Evolutionary conservation across 352 stramenopile species (phyloP).

Genomic region (Aphanomyces cochlioides): DNA sequence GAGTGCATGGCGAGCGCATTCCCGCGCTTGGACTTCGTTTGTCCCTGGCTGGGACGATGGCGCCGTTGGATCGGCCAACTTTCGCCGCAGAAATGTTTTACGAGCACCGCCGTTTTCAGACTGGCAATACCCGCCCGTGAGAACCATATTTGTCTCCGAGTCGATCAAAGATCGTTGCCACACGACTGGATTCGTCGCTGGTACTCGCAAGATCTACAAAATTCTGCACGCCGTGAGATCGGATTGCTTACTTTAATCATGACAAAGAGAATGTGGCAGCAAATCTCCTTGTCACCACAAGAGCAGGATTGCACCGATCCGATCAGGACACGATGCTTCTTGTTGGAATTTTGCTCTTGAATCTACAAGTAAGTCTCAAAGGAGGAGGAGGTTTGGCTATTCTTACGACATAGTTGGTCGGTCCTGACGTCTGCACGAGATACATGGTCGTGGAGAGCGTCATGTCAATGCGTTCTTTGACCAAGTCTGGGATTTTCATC

Average conservation of each 20-base stretch:
- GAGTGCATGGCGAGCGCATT: slow-evolving; percentile 45
- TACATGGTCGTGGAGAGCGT: slow-evolving; percentile 71
- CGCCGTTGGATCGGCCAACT: not conserved
- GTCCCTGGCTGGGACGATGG: no score
- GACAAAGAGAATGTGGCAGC: slow-evolving; percentile 80
- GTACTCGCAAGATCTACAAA: slow-evolving; percentile 61
- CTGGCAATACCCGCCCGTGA: slow-evolving; percentile 20
- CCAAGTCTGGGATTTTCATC: slow-evolving; percentile 44
- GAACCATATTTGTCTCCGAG: slow-evolving; percentile 42
- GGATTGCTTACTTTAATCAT: slow-evolving; percentile 74
- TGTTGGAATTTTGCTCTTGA: slow-evolving; percentile 66
- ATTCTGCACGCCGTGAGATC: not conserved
- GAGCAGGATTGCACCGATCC: slow-evolving; percentile 66
- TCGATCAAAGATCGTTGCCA: slow-evolving; percentile 85
- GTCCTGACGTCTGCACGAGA: slow-evolving; percentile 68
- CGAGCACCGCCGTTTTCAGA: not conserved
- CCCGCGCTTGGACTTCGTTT: not conserved
- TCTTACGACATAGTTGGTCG: slow-evolving; percentile 71
- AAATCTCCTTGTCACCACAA: slow-evolving; percentile 70
- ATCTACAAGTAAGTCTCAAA: slow-evolving; percentile 38
- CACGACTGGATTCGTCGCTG: slow-evolving; percentile 56
- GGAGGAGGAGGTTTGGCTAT: not conserved
- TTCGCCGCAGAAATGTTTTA: slow-evolving; percentile 17
- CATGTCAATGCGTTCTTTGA: slow-evolving; percentile 59
- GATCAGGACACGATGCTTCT: slow-evolving; percentile 78